Evolutionary conservation across 2,329 filamentous ascomycete genomes (phyloP), one percentile per base, ranked within the genome.

Genomic region (Plenodomus biglobosus): DNA sequence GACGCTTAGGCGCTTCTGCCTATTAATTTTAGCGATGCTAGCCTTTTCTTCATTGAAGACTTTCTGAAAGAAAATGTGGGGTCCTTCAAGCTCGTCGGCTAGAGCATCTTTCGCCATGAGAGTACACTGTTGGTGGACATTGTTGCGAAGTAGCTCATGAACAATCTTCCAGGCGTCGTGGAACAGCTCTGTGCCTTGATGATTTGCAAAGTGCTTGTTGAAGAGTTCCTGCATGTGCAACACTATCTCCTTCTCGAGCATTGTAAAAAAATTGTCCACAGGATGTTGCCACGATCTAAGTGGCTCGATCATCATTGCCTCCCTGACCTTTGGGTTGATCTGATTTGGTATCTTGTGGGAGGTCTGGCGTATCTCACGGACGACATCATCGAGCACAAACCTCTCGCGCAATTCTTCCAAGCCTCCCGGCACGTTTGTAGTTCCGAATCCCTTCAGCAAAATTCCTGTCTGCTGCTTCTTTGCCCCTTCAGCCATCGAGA

Each of bases 311-410:
- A 71, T 68, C 37, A 77, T 44, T 1, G 58, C 48, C 1, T 71
- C 59, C 1, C 70, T 50, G 0, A 70, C 68, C 36, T 67, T 66
- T 0, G 68, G 67, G 11, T 75, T 56, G 0, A 74, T 51, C n/a
- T 70, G 63, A 0, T 59, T 67, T 0, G 68, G 69, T 0, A 76
- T 55, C 1, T 56, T 66, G 0, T 59, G 61, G 0, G 68, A 66
- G 2, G 58, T 55, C 2, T 61, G 44, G 2, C 58, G 50, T 1
- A 74, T 52, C 4, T 64, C 44, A 4, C 46, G 34, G 2, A 55
- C 51, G 13, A 74, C 56, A 0, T 68, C 51, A 22, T 72, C 67
- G 1, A 76, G 56, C 2, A 49, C 47, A 46, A 70, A 72, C 2
- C 18, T 18, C 22, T 44, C 59, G 3, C 37, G 50, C 0, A 54